Conservation (phyloP, 768 basidiomycete species). For the Boletus coccyginus region DNA sequence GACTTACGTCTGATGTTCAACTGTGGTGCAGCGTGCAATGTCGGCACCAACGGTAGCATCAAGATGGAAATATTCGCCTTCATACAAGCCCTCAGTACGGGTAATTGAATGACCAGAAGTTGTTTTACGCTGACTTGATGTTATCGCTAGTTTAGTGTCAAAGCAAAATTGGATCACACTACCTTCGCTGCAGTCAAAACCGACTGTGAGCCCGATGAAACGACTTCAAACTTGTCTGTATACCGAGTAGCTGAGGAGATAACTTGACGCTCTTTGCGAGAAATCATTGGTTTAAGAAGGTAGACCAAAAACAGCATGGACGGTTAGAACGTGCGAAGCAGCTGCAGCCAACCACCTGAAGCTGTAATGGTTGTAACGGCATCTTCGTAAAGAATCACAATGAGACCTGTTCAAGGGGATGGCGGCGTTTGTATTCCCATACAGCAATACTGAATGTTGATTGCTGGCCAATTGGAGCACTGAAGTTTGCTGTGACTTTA, state of each 20-base stretch:
- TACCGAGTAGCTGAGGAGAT: neutral
- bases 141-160: neutral
- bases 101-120: neutral
- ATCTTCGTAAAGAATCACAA: no score
- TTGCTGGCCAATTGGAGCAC: neutral
- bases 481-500: neutral
- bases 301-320: neutral
- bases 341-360: neutral
- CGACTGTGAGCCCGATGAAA: neutral
- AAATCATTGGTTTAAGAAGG: neutral
- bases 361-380: no score
- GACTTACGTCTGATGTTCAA: no score
- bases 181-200: neutral
- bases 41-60: neutral
- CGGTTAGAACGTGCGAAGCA: neutral
- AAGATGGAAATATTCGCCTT: neutral
- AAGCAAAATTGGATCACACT: neutral
- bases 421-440: neutral
- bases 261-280: neutral
- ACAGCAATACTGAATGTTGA: neutral
- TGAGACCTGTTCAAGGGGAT: no score
- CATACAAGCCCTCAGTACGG: neutral
- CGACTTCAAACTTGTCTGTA: neutral
- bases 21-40: no score
- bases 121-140: neutral